Conservation (phyloP, 2,329 filamentous ascomycete genomes). For the Aspergillus versicolor region DNA sequence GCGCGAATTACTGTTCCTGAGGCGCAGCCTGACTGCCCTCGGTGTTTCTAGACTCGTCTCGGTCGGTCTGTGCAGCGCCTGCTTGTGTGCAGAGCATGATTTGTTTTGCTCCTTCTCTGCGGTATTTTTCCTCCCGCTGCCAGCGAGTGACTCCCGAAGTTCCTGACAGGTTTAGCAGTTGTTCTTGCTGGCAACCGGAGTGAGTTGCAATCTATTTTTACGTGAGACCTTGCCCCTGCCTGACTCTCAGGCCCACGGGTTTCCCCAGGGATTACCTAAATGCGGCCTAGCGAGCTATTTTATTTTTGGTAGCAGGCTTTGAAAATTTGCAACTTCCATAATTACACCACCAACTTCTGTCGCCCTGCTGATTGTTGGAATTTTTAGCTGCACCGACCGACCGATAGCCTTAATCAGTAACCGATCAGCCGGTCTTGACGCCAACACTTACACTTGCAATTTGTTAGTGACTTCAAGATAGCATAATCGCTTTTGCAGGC, state of each 20-base stretch:
- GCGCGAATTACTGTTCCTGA: constrained; percentile 24
- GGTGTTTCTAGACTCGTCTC: background rate
- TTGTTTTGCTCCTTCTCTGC: background rate
- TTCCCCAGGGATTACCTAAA: constrained; percentile 7
- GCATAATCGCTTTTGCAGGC: background rate
- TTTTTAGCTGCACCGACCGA: background rate
- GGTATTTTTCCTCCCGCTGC: constrained; percentile 3
- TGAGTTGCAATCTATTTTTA: constrained; percentile 3
- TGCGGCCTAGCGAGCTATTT: background rate
- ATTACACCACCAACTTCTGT: background rate
- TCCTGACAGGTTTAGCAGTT: too few species aligned
- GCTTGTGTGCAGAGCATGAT: background rate
- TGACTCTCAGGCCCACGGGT: background rate
- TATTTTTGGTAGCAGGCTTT: background rate
- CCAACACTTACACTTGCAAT: background rate
- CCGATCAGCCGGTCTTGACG: background rate
- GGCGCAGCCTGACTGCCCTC: background rate
- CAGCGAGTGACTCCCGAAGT: background rate
- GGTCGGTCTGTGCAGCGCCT: background rate
- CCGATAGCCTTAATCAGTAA: background rate
- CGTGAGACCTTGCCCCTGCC: background rate
- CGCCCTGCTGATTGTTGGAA: background rate
- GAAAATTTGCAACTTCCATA: background rate
- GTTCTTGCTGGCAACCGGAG: too few species aligned
- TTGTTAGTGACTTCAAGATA: background rate